These are phyloP conservation scores for Solanum piurae DNA, from an alignment of 257 asterid species.

Conservation along the genomic window DNA sequence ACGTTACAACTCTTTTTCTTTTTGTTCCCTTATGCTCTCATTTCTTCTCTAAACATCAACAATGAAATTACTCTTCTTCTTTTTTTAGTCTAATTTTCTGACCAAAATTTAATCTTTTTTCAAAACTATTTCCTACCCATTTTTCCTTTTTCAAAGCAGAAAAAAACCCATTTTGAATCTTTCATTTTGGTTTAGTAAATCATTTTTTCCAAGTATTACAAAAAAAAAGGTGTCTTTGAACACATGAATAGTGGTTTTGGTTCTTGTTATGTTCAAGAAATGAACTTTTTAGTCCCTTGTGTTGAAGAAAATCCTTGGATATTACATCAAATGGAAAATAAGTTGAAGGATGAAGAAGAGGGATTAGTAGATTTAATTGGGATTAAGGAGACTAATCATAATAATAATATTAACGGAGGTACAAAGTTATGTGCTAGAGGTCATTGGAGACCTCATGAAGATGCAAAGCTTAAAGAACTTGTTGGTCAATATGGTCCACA, in stretches of 20 bases:
- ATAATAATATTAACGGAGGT: background rate
- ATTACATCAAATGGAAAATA: background rate
- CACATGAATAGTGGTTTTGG: background rate
- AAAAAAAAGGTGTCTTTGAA: background rate
- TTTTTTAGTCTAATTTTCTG: background rate
- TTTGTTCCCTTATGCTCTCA: background rate
- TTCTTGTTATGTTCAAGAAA: background rate
- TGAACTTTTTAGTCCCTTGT: background rate
- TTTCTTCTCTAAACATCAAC: background rate
- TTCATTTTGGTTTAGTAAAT: background rate
- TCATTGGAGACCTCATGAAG: conserved; percentile 34
- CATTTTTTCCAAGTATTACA: background rate
- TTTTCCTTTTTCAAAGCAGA: background rate
- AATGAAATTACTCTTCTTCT: background rate
- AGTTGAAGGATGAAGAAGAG: background rate
- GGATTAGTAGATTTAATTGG: background rate
- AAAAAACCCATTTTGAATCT: background rate
- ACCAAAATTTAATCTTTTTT: background rate
- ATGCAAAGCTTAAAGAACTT: conserved; percentile 21
- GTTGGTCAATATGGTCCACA: conserved; percentile 25
- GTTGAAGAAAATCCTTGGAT: background rate
- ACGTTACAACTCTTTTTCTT: background rate
- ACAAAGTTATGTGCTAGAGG: conserved; percentile 16
- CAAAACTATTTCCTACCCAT: background rate
- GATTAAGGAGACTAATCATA: background rate